phyloP scores from a whole-genome alignment of 176 grass and related monocot species.

The Calamus simplicifolius region DNA sequence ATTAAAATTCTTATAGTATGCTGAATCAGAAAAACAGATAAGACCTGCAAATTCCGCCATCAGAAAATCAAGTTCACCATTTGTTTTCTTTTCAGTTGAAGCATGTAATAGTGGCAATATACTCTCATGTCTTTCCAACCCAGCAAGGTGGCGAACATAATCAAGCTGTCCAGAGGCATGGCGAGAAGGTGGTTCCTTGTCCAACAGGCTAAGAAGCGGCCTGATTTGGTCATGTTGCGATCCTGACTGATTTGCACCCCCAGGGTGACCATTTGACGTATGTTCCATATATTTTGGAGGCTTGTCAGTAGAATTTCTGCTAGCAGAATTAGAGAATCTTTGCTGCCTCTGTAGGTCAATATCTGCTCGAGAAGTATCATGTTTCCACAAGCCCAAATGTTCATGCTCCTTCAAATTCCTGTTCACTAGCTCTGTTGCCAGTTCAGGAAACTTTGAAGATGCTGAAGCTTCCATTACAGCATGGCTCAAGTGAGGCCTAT shows the following conservation, averaged over 20 bases:
- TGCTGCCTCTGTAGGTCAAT: slow-evolving; percentile 50
- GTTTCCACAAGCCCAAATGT: slow-evolving; percentile 16
- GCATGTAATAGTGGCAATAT: slow-evolving; percentile 91
- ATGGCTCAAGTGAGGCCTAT: slow-evolving; percentile 27
- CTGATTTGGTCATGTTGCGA: slow-evolving; percentile 74
- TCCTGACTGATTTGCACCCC: not conserved
- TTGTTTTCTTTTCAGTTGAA: slow-evolving; percentile 72
- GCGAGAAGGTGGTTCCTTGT: slow-evolving; percentile 91
- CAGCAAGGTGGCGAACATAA: slow-evolving; percentile 72
- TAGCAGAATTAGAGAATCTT: slow-evolving; percentile 47
- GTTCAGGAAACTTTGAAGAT: slow-evolving; percentile 57
- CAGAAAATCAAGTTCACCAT: slow-evolving; percentile 87
- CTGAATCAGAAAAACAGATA: not conserved
- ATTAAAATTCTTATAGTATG: too few relatives aligned
- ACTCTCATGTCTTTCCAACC: slow-evolving; percentile 90
- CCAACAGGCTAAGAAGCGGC: slow-evolving; percentile 85
- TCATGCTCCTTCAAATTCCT: slow-evolving; percentile 43
- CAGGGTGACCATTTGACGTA: slow-evolving; percentile 48
- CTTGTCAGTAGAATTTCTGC: slow-evolving; percentile 76
- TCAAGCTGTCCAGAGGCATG: slow-evolving; percentile 97
- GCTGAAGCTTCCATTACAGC: slow-evolving; percentile 39
- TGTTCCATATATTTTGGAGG: slow-evolving; percentile 77
- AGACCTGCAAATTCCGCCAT: slow-evolving; percentile 89
- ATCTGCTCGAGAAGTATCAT: slow-evolving; percentile 21
- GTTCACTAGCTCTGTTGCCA: slow-evolving; percentile 11